These are phyloP conservation scores for Lactifluus hygrophoroides DNA, from an alignment of 768 basidiomycete species.

Conservation along the genomic window DNA sequence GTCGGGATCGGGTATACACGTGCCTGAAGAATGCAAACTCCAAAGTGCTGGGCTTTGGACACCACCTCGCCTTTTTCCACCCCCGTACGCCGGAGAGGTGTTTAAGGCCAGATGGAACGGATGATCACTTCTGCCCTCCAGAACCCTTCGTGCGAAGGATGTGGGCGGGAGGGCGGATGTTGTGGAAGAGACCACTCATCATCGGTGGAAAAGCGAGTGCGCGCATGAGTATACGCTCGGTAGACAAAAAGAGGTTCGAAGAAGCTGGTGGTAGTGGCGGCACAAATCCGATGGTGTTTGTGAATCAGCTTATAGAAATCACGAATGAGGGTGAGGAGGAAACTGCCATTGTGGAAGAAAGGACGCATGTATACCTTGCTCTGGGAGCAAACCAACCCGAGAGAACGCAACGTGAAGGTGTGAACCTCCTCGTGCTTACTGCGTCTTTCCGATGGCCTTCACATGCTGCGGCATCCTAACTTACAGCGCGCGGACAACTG, in stretches of 20 bases:
- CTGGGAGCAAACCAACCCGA: constrained; percentile 25
- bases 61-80: constrained; percentile 71
- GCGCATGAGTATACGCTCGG: constrained; percentile 38
- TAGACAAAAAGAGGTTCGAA: constrained; percentile 60
- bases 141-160: constrained; percentile 68
- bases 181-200: constrained; percentile 48
- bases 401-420: constrained; percentile 38
- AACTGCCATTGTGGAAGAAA: constrained; percentile 51
- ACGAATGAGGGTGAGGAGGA: constrained; percentile 34
- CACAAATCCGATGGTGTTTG: constrained; percentile 64
- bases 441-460: no score
- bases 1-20: constrained; percentile 28
- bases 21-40: constrained; percentile 33
- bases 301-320: constrained; percentile 54
- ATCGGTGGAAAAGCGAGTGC: constrained; percentile 47
- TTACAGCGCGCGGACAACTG: constrained; percentile 44
- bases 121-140: constrained; percentile 62
- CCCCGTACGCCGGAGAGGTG: constrained; percentile 46
- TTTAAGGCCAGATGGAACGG: constrained; percentile 64
- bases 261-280: no score
- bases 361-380: constrained; percentile 62
- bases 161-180: constrained; percentile 71
- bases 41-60: constrained; percentile 49
- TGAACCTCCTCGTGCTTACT: background rate
- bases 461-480: no score